These are phyloP conservation scores for Lactarius evosmus DNA, from an alignment of 768 basidiomycete genomes.

Conservation along the genomic window DNA sequence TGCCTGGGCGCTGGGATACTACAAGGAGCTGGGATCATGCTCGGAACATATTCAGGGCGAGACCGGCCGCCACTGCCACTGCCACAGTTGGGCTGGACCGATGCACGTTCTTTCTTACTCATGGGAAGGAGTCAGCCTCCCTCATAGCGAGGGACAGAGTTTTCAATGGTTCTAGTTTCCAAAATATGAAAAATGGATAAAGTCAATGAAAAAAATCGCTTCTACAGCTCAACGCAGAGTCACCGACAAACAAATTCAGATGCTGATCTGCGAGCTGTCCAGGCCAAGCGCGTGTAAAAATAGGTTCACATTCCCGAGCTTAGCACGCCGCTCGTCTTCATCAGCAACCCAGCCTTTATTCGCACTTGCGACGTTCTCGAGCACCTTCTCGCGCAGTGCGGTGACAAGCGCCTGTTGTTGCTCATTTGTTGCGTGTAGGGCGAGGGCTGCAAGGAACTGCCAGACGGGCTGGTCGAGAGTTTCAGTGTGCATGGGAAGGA, in stretches of 20 bases:
- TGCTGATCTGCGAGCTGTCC: constrained; percentile 63
- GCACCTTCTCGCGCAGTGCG: constrained; percentile 85
- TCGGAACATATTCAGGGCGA: constrained; percentile 12
- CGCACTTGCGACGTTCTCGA: constrained; percentile 82
- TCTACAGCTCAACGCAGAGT: constrained; percentile 22
- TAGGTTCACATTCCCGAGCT: constrained; percentile 90
- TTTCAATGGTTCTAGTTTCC: constrained; percentile 19
- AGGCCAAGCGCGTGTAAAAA: constrained; percentile 78
- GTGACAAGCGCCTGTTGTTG: constrained; percentile 89
- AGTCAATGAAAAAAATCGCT: constrained; percentile 20
- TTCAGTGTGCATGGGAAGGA: constrained; percentile 47
- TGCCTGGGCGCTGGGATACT: constrained; percentile 9
- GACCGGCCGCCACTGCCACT: neutral
- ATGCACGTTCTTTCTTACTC: constrained; percentile 3
- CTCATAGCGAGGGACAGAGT: neutral
- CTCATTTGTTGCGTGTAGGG: constrained; percentile 75
- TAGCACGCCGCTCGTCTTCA: constrained; percentile 67
- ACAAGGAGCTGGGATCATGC: neutral
- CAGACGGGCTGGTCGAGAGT: constrained; percentile 88
- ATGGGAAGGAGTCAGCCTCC: neutral
- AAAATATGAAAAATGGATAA: constrained; percentile 22
- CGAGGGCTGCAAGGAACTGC: constrained; percentile 89
- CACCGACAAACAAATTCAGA: constrained; percentile 24
- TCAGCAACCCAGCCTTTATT: constrained; percentile 76
- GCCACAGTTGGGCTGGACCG: neutral